Percentiles rank a stretch among this genome's conserved stretches.
Evolutionary conservation across 192 early-diverging fungal genomes (phyloP).

Genomic region (Coemansia sp.): DNA sequence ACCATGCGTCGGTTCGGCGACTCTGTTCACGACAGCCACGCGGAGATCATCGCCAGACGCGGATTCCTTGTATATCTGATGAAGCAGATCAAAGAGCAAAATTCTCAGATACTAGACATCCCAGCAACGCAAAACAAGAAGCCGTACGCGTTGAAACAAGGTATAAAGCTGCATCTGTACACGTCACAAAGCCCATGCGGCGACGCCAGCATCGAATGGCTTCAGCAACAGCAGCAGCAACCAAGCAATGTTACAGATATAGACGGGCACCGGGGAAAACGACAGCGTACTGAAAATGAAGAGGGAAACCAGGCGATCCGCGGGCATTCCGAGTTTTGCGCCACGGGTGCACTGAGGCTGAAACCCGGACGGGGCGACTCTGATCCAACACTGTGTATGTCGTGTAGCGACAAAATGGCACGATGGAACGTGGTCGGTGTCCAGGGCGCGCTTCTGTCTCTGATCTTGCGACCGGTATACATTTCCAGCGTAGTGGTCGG

Average conservation of each 20-base stretch:
- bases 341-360: slow-evolving; percentile 15
- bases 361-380: slow-evolving; percentile 54
- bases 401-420: slow-evolving; percentile 86
- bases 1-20: slow-evolving; percentile 64
- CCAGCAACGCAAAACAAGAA: not conserved
- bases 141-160: not conserved
- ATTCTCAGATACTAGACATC: not conserved
- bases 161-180: slow-evolving; percentile 28
- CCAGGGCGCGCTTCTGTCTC: slow-evolving; percentile 66
- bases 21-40: slow-evolving; percentile 80
- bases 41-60: slow-evolving; percentile 83
- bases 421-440: slow-evolving; percentile 84
- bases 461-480: slow-evolving; percentile 68
- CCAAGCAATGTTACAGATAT: not conserved
- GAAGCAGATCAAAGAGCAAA: slow-evolving; percentile 7
- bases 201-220: slow-evolving; percentile 24
- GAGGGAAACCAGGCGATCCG: slow-evolving; percentile 4
- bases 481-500: slow-evolving; percentile 64
- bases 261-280: not conserved
- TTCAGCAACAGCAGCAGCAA: not conserved
- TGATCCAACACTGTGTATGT: slow-evolving; percentile 50
- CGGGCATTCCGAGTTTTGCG: slow-evolving; percentile 17
- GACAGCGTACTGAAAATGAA: not conserved
- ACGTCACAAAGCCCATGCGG: slow-evolving; percentile 49
- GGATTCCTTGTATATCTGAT: slow-evolving; percentile 65